These are phyloP conservation scores for Trichosporon asahii DNA, from an alignment of 1,284 basidiomycete species.

Conservation along the genomic window DNA sequence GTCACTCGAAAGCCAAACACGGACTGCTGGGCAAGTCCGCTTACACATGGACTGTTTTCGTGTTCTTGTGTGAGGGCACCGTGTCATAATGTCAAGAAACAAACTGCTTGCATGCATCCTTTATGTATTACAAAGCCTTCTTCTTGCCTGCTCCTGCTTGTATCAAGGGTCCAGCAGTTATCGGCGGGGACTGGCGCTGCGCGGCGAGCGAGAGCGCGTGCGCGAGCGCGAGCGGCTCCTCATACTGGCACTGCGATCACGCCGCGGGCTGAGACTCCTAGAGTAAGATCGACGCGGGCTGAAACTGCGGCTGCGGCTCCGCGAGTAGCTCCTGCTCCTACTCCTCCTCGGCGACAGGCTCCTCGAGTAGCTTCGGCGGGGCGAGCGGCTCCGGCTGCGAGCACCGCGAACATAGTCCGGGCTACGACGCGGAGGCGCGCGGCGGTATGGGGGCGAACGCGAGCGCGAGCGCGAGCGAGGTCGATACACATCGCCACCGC, in stretches of 20 bases:
- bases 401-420: conserved; percentile 26
- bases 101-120: not conserved
- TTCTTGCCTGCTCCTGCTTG: not conserved
- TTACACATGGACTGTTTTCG: not conserved
- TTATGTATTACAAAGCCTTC: not conserved
- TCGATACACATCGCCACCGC: conserved; percentile 15
- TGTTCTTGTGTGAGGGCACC: not conserved
- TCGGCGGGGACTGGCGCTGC: conserved; percentile 17
- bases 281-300: conserved; percentile 8
- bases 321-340: conserved; percentile 14
- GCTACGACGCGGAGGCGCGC: conserved; percentile 18
- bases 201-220: conserved; percentile 2
- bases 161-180: not conserved
- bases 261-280: conserved; percentile 8
- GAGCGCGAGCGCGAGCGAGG: conserved; percentile 20
- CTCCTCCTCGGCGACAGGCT: conserved; percentile 9
- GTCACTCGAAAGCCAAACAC: conserved; percentile 8
- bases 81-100: not conserved
- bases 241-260: conserved; percentile 19
- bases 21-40: not conserved
- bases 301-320: conserved; percentile 13
- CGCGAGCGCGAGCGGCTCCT: conserved; percentile 12
- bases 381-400: conserved; percentile 15
- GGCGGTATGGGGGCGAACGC: conserved; percentile 21
- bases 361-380: conserved; percentile 8